These are phyloP conservation scores for Pleomassaria siparia DNA, from an alignment of 2,329 filamentous ascomycete species.

Conservation along the genomic window DNA sequence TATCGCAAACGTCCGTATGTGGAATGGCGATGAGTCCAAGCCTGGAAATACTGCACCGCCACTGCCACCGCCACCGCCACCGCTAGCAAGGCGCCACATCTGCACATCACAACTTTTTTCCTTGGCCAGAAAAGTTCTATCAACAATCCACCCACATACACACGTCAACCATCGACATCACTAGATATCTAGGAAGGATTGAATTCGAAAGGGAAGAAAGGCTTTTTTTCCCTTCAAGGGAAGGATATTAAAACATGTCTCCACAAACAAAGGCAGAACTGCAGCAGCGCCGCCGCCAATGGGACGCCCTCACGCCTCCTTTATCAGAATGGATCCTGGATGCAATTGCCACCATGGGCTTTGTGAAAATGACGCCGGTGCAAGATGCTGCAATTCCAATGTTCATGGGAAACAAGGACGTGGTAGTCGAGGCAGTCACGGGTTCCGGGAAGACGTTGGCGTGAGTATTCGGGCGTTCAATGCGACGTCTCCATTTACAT, in stretches of 20 bases:
- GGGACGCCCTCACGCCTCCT: slow-evolving; percentile 69
- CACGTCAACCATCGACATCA: slow-evolving; percentile 3
- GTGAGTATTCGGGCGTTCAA: background rate
- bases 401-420: slow-evolving; percentile 86
- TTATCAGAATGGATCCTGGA: slow-evolving; percentile 84
- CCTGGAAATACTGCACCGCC: slow-evolving; percentile 5
- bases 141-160: background rate
- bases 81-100: background rate
- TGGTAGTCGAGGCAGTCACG: slow-evolving; percentile 74
- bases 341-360: slow-evolving; percentile 81
- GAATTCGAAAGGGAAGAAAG: background rate
- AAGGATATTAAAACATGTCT: slow-evolving; percentile 26
- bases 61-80: too few species aligned
- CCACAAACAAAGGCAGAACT: slow-evolving; percentile 32
- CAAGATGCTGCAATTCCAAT: slow-evolving; percentile 88
- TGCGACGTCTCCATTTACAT: background rate
- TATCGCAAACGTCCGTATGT: background rate
- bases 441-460: slow-evolving; percentile 25
- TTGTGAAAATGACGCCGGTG: slow-evolving; percentile 87
- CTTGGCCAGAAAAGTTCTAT: background rate
- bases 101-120: slow-evolving; percentile 8
- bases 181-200: background rate
- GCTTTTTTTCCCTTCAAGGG: too few species aligned
- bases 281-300: slow-evolving; percentile 51
- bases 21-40: slow-evolving; percentile 3